These are phyloP conservation scores for Exophiala sp. DNA, from an alignment of 2,329 filamentous ascomycete species.

Conservation along the genomic window DNA sequence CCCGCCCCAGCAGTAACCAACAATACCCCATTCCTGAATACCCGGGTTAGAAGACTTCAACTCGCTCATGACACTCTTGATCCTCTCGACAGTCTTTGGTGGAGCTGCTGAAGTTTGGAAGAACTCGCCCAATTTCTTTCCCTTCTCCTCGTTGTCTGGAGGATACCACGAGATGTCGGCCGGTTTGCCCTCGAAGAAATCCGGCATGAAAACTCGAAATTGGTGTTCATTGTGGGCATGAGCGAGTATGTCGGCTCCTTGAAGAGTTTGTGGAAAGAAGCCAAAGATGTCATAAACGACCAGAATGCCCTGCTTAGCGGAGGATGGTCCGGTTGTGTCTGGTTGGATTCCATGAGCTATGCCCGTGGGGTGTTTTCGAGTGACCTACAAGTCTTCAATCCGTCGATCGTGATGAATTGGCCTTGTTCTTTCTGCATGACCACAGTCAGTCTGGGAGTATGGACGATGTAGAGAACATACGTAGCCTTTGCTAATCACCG, in stretches of 20 bases:
- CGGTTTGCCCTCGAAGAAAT: conserved; percentile 80
- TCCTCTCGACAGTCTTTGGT: conserved; percentile 54
- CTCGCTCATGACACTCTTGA: conserved; percentile 55
- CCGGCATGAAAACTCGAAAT: conserved; percentile 86
- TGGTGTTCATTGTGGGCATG: conserved; percentile 62
- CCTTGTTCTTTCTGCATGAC: conserved; percentile 45
- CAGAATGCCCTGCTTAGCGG: conserved; percentile 56
- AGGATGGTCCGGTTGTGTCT: conserved; percentile 56
- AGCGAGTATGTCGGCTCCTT: conserved; percentile 62
- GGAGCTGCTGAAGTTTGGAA: conserved; percentile 56
- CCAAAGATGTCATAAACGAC: conserved; percentile 57
- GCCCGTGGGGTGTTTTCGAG: background rate
- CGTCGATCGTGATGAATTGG: conserved; percentile 56
- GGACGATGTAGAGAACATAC: background rate
- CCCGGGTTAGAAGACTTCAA: conserved; percentile 46
- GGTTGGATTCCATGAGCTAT: conserved; percentile 2
- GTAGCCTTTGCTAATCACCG: conserved; percentile 20
- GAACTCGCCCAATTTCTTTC: conserved; percentile 57
- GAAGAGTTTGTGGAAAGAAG: conserved; percentile 60
- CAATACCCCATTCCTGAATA: conserved; percentile 56
- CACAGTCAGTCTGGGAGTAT: background rate
- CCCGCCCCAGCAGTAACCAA: conserved; percentile 61
- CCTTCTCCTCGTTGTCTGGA: conserved; percentile 58
- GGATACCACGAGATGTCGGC: conserved; percentile 61
- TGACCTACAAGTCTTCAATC: conserved; percentile 57